A percentile compares a stretch with the other conserved stretches of the same genome.
Evolutionary conservation across 805 yeast genomes (phyloP).

Genomic region (Candida quercuum): DNA sequence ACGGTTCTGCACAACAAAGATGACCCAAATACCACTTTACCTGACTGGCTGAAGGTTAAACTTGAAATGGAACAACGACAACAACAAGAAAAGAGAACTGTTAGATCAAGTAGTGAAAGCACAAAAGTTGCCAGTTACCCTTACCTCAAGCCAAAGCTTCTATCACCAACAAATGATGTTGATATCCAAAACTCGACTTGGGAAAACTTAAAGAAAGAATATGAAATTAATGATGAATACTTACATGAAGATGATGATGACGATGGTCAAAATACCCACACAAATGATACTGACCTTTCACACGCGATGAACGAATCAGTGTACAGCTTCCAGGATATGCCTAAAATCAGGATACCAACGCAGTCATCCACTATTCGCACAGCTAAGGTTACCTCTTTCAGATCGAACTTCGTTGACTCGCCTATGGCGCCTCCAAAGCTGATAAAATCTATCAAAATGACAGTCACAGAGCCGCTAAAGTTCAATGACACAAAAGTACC

Average conservation of each 20-base stretch:
- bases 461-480: background rate
- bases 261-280: conserved; percentile 4
- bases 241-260: conserved; percentile 4
- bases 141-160: background rate
- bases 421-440: conserved; percentile 22
- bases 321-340: conserved; percentile 22
- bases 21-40: conserved; percentile 11
- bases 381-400: conserved; percentile 17
- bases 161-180: background rate
- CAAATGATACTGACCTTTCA: background rate
- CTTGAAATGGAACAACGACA: background rate
- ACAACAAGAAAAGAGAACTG: background rate
- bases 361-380: conserved; percentile 12
- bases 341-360: conserved; percentile 9
- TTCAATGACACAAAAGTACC: conserved; percentile 7
- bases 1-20: conserved; percentile 16
- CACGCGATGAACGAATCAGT: conserved; percentile 8
- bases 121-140: conserved; percentile 1
- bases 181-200: conserved; percentile 14
- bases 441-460: conserved; percentile 7
- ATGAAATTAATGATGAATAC: conserved; percentile 11
- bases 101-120: background rate
- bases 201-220: conserved; percentile 19
- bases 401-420: conserved; percentile 13
- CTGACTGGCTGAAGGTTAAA: conserved; percentile 19